Base-by-base conservation (phyloP, 1,139 yeast genomes). In the Hanseniaspora gamundiae region DNA sequence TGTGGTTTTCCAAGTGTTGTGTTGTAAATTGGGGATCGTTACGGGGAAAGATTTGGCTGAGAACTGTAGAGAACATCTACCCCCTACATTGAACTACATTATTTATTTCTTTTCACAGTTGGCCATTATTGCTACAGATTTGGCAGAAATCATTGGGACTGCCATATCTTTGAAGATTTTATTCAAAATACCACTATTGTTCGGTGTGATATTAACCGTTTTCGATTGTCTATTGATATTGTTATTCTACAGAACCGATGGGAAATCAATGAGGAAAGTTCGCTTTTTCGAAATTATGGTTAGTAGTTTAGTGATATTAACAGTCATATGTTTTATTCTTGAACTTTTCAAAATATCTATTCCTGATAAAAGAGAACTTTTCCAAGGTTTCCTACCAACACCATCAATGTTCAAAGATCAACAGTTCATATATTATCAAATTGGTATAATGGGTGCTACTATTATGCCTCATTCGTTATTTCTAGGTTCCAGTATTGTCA, bases 391-490 rank as follows among this genome's bases (percentile, higher is more conserved):
- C 54, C 61, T 91, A 33, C 98, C 98, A 2, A 80, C 84, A 26
- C 69, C 65, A 29, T 75, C 77, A 43, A 77, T 86, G 17, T 71
- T 86, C 33, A 80, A 83, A 46, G 84, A 85, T 45, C 77, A 41
- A 8, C 40, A 84, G 33, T 97, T 96, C 0, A 67, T 88, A 39
- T 91, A 84, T 58, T 68, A 86, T 38, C 78, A 95, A 43, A 78
- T 94, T 52, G 97, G 96, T 20, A 83, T 91, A 45, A 68, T 91
- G 45, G 98, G 98, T 19, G 96, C 97, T 26, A 93, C 97, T 1
- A 94, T 91, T 27, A 91, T 91, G 98, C 98, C 98, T 2, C 98
- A 91, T 61, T 82, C 94, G 1, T 35, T 44, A 19, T 41, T 44
- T 26, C 38, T 44, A n/a, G 46, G 46, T 4, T 41, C 43, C 6